Evolutionary conservation across 495 filamentous ascomycete genomes (phyloP).

Genomic region (Daldinia loculata): DNA sequence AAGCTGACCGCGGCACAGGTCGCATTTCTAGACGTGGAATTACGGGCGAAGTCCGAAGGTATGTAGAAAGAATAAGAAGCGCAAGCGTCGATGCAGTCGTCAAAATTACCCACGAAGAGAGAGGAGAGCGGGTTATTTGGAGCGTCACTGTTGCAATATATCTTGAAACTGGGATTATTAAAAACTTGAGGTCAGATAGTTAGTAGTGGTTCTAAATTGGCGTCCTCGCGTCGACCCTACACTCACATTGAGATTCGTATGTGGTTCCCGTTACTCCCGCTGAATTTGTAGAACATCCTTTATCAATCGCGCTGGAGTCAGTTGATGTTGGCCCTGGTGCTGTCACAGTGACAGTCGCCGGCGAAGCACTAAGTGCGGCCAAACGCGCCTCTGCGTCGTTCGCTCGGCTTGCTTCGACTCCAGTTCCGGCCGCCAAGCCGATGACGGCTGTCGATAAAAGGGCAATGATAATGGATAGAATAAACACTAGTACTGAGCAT

Average conservation of each 20-base stretch:
- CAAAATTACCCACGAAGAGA: constrained; percentile 53
- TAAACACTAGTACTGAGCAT: constrained; percentile 50
- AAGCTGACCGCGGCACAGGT: constrained; percentile 55
- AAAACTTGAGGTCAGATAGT: constrained; percentile 42
- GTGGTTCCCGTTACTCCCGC: constrained; percentile 42
- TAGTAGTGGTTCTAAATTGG: constrained; percentile 1
- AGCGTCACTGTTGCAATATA: constrained; percentile 54
- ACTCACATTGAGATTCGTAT: constrained; percentile 44
- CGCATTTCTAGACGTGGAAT: constrained; percentile 38
- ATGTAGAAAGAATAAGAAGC: constrained; percentile 52
- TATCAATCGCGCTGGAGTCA: constrained; percentile 42
- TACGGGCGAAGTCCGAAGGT: constrained; percentile 37
- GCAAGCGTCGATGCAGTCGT: constrained; percentile 59
- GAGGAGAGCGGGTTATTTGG: constrained; percentile 44
- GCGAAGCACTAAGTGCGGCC: constrained; percentile 36
- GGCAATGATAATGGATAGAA: constrained; percentile 53
- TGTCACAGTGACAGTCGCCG: constrained; percentile 39
- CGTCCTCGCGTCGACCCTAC: neutral
- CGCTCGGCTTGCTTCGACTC: constrained; percentile 51
- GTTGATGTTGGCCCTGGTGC: constrained; percentile 24
- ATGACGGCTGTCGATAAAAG: constrained; percentile 54
- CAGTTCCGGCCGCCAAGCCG: constrained; percentile 55
- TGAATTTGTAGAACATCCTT: constrained; percentile 49
- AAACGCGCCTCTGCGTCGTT: constrained; percentile 48
- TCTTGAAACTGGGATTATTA: constrained; percentile 45